Evolutionary conservation across 331 rosid genomes (phyloP).

Genomic region (Rosa hybrid): DNA sequence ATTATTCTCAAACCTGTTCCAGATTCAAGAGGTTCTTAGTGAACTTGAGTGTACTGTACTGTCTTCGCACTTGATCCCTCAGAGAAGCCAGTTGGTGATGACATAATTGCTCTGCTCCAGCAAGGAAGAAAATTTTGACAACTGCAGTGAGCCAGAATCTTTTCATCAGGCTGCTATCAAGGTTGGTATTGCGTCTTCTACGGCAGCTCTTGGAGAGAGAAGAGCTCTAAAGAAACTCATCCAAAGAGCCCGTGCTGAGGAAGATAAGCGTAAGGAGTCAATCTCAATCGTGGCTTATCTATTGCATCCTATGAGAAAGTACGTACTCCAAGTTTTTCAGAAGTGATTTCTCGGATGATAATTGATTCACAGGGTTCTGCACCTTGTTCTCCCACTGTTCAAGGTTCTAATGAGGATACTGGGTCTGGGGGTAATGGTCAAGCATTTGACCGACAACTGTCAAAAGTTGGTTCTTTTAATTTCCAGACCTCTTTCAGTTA

Average conservation of each 20-base stretch:
- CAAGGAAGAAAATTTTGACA: slow-evolving; percentile 66
- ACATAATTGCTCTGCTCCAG: slow-evolving; percentile 74
- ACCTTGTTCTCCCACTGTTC: slow-evolving; percentile 91
- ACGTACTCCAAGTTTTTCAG: slow-evolving; percentile 86
- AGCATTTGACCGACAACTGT: slow-evolving; percentile 65
- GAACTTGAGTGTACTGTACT: slow-evolving; percentile 56
- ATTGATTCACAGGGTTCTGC: slow-evolving; percentile 90
- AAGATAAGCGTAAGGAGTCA: slow-evolving; percentile 88
- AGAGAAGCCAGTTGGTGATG: slow-evolving; percentile 88
- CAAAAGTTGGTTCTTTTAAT: slow-evolving; percentile 59
- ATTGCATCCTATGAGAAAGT: slow-evolving; percentile 88
- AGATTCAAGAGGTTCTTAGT: slow-evolving; percentile 61
- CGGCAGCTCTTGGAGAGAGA: slow-evolving; percentile 86
- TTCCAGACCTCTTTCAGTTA: slow-evolving; percentile 54
- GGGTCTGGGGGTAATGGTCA: slow-evolving; percentile 45
- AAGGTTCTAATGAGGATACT: slow-evolving; percentile 47
- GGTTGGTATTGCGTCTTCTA: slow-evolving; percentile 90
- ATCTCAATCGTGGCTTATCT: slow-evolving; percentile 89
- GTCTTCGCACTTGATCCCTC: slow-evolving; percentile 62
- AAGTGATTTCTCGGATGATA: slow-evolving; percentile 76
- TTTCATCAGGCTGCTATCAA: slow-evolving; percentile 85
- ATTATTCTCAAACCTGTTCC: slow-evolving; percentile 25
- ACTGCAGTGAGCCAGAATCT: slow-evolving; percentile 74
- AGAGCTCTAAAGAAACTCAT: slow-evolving; percentile 86
- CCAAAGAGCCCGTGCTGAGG: slow-evolving; percentile 88